Evolutionary conservation across 495 filamentous ascomycete genomes (phyloP).

Genomic region (Aspergillus ellipticus): DNA sequence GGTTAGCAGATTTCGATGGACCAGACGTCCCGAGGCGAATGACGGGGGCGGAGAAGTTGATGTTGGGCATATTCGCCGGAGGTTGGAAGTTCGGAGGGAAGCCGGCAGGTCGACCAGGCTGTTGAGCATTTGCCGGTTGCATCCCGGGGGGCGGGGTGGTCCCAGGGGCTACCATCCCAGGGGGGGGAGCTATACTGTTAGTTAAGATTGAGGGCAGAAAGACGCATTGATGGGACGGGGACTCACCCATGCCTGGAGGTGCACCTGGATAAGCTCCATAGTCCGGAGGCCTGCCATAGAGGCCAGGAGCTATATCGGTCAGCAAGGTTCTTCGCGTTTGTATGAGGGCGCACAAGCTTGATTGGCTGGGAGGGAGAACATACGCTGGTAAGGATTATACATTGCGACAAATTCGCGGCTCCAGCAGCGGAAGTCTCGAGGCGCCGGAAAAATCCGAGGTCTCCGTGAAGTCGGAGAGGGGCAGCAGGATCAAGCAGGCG

Average conservation of each 20-base stretch:
- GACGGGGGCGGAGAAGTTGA: conserved; percentile 96
- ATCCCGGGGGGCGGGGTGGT: conserved; percentile 75
- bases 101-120: conserved; percentile 69
- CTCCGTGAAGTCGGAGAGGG: neutral
- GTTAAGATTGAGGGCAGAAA: conserved; percentile 11
- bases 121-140: conserved; percentile 63
- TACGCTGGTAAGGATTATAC: conserved; percentile 80
- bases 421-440: conserved; percentile 2
- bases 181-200: conserved; percentile 32
- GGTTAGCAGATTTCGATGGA: conserved; percentile 60
- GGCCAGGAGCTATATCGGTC: conserved; percentile 39
- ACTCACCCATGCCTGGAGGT: conserved; percentile 84
- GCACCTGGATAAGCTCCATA: conserved; percentile 72
- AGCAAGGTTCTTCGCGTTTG: conserved; percentile 3
- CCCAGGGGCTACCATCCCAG: conserved; percentile 78
- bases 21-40: conserved; percentile 80
- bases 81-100: conserved; percentile 85
- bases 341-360: neutral
- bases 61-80: conserved; percentile 89
- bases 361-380: neutral
- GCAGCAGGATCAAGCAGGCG: neutral
- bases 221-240: conserved; percentile 4
- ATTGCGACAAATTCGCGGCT: conserved; percentile 38
- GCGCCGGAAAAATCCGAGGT: neutral
- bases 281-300: conserved; percentile 69